Base-by-base conservation (phyloP, 1,139 yeast genomes). In the Scheffersomyces stambukii region DNA sequence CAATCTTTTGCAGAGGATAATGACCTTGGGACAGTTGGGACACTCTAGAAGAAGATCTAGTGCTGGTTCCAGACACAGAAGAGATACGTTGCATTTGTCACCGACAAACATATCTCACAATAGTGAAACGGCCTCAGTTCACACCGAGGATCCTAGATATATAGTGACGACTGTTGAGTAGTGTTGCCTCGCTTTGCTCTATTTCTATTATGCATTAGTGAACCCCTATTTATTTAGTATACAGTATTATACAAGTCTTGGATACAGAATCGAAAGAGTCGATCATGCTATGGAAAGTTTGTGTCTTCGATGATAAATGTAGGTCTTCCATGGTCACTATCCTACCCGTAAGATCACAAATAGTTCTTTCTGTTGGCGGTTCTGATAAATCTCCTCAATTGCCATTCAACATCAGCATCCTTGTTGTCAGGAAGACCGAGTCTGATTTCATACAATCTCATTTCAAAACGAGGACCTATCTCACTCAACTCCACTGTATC, bases 391-490 rank as follows among this genome's bases (percentile, higher is more conserved):
- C 96, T 78, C 56, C 95, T 75, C 46, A 85, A 65, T 63, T 85
- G 86, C 98, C 98, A 91, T 57, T 91, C 99, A 17, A 86, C 78
- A 49, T 91, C 98, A n/a, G 96, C 96, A 56, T 93, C 97, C 60
- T 84, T 84, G 54, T 89, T 86, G 47, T 91, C 98, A 39, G 91
- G 64, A 28, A 95, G 84, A 3, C 99, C 97, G 43, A 93, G 67
- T 50, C 81, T 75, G 40, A 93, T 64, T 53, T 91, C 96, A 52
- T 78, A 91, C 39, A 91, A 62, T 53, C 88, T 77, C 97, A 91
- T 88, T 59, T 93, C 98, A 48, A 91, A 91, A 38, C 99, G 67
- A n/a, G 99, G 99, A 0, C 99, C 99, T 22, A 93, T 83, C 52
- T 91, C 99, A 39, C 96, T 91, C 38, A 91, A 61, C 52, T 91